Evolutionary conservation across 2,329 filamentous ascomycete species (phyloP).

Genomic region (Cylindrodendrum hubeiense): DNA sequence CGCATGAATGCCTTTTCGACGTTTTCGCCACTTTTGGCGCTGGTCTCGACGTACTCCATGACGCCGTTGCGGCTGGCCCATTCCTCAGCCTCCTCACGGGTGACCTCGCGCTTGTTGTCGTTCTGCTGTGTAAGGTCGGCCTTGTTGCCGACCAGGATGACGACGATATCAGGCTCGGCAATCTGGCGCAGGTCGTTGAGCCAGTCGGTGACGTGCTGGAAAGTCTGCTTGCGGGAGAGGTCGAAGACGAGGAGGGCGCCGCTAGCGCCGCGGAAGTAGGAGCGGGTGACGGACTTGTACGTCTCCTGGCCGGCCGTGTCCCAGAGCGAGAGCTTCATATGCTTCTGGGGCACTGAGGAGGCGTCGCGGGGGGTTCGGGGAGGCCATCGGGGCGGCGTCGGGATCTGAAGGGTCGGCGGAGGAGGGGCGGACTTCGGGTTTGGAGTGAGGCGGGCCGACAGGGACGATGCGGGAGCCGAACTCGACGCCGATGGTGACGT

Average conservation of each 20-base stretch:
- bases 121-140: conserved; percentile 76
- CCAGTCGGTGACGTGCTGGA: conserved; percentile 91
- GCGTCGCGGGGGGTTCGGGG: conserved; percentile 64
- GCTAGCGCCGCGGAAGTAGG: conserved; percentile 86
- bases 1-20: conserved; percentile 94
- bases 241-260: conserved; percentile 91
- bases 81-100: conserved; percentile 83
- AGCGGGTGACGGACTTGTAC: conserved; percentile 95
- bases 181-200: conserved; percentile 94
- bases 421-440: conserved; percentile 49
- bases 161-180: conserved; percentile 94
- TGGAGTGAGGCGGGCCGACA: conserved; percentile 82
- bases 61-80: conserved; percentile 91
- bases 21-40: conserved; percentile 93
- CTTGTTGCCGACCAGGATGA: conserved; percentile 97
- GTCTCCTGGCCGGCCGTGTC: conserved; percentile 97
- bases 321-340: conserved; percentile 96
- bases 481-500: conserved; percentile 97
- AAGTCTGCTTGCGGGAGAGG: conserved; percentile 87
- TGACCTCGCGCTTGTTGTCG: conserved; percentile 82
- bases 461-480: conserved; percentile 94
- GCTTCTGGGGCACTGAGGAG: conserved; percentile 65
- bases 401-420: conserved; percentile 30
- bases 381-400: conserved; percentile 54
- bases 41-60: conserved; percentile 95